Base-by-base conservation (phyloP, 495 filamentous ascomycete genomes). In the Apodospora peruviana region DNA sequence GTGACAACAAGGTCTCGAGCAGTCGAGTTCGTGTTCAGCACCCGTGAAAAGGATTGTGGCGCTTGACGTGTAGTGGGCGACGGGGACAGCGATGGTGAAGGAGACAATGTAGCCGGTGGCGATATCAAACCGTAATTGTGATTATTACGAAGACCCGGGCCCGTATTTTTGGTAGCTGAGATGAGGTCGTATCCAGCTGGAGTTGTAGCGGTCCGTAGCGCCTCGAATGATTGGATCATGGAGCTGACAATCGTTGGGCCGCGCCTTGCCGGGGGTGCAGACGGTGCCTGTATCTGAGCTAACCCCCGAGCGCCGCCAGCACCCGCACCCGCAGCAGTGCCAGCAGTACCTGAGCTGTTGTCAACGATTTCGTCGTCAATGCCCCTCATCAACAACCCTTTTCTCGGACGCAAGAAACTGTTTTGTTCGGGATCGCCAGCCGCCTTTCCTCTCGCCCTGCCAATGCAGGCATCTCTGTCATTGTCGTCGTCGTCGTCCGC, bases 201-300 rank as follows among this genome's bases (percentile, higher is more conserved):
- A 19, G 55, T 41, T 23, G 39, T 55, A 35, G 59, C 25, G 2
- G 58, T 51, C 7, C 52, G 60, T 38, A 64, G 23, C 32, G 62
- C 56, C 47, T 63, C 59, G 36, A 59, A 60, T 41, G 62, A 65
- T 55, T 67, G 55, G 57, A 62, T 55, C 59, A 58, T 58, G 38
- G 53, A 43, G 58, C 51, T 56, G 52, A 61, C 59, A 43, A 59
- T 50, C 17, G 46, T 52, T 44, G 40, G 22, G 48, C 35, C 36
- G 34, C 45, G 20, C 40, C 17, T 36, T 37, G 48, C 32, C 16
- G 36, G 23, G 10, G 39, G 18, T 17, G 38, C 39, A 21, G 34
- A 5, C 10, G 21, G 16, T 29, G 44, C 32, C 25, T 24, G 36
- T 20, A 37, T 14, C 2, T 25, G 21, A 22, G 40, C 3, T 20